A percentile compares a stretch with the other conserved stretches of the same genome.
phyloP scores from a whole-genome alignment of 192 early-diverging fungal species.

The Backusella tarrabulga region DNA sequence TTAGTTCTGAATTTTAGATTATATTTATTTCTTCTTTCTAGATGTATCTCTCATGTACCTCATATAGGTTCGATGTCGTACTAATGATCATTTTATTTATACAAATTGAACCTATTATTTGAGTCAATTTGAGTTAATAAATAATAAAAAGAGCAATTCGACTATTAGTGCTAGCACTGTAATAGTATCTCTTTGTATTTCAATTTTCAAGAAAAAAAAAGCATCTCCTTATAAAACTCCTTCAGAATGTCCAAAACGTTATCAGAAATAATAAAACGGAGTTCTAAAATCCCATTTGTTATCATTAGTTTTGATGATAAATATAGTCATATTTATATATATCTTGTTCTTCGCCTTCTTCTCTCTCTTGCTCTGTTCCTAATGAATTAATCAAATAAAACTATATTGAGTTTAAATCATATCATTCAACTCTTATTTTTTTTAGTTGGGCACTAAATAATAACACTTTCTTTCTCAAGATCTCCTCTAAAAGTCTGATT shows the following conservation, averaged over 20 bases:
- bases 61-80: background rate
- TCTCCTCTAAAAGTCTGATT: background rate
- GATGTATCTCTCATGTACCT: background rate
- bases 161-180: background rate
- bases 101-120: background rate
- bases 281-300: background rate
- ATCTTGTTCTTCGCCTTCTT: background rate
- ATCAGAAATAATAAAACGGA: background rate
- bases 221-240: background rate
- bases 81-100: background rate
- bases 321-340: background rate
- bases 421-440: background rate
- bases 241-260: background rate
- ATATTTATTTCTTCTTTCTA: background rate
- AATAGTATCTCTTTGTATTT: background rate
- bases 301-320: background rate
- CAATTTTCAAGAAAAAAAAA: background rate
- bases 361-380: background rate
- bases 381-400: background rate
- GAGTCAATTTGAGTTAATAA: background rate
- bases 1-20: background rate
- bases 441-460: background rate
- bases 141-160: background rate
- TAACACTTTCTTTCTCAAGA: background rate
- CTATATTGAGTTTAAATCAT: background rate